Evolutionary conservation across 257 asterid species (phyloP), one percentile per base, ranked within the genome.

Genomic region (Nicotiana paniculata): DNA sequence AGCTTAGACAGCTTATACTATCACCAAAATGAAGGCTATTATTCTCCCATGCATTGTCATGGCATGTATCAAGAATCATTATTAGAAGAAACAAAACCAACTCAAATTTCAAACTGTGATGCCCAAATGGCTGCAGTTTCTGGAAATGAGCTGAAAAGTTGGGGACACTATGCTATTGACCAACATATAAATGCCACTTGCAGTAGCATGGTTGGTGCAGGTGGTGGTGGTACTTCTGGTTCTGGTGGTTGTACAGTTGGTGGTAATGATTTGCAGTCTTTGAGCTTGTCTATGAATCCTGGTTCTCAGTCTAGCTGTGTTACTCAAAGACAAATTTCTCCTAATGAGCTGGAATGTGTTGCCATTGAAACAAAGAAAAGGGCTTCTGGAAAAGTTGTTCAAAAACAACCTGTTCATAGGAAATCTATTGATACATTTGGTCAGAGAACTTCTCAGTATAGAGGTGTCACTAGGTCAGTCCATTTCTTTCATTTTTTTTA

Each of bases 341-440:
- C 91, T 8, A 61, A 86, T 82, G 93, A 81, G n/a, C 80, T 87
- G 24, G 88, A 87, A 10, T 82, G 84, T 9, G 79, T 77, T n/a
- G 87, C 88, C 83, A 72, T 83, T n/a, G 95, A 88, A 75, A 88
- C 91, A n/a, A 93, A 89, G 92, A 95, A 93, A 81, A 91, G 97
- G 81, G 89, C 85, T 1, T 77, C 85, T 72, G 91, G 84, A 51
- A 91, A 89, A 57, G 69, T 89, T 48, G 88, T 81, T 5, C 91
- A 59, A 54, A 89, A 91, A 77, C 97, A 88, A 48, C 86, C 98
- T 81, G 93, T 92, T 59, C 99, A 95, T 63, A 88, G 99, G 85
- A 95, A 93, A 85, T 95, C 98, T n/a, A 91, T 93, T 3, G 97
- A 93, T 82, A 95, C 99, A 32, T 95, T 95, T 79, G 99, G 99